Percentiles rank a stretch among this genome's conserved stretches.
Evolutionary conservation across 1,284 basidiomycete genomes (phyloP).

Genomic region (Anthracocystis walkeri): DNA sequence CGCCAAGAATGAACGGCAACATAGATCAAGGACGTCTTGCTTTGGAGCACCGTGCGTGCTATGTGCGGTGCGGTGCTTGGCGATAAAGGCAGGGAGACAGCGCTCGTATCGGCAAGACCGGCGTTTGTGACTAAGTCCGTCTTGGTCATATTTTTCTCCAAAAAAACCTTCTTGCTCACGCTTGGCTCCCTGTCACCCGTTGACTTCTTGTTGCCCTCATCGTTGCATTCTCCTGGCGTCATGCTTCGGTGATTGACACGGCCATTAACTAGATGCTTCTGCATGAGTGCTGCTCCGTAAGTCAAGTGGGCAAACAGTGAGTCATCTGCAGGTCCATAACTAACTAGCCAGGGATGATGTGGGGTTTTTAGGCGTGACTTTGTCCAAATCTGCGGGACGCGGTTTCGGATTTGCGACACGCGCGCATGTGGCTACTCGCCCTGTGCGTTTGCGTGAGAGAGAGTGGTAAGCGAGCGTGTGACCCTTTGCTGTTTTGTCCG

Average conservation of each 20-base stretch:
- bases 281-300: too few species aligned
- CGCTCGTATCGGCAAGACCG: conserved; percentile 6
- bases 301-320: neutral
- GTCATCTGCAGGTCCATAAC: conserved; percentile 1
- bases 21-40: too few species aligned
- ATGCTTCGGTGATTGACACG: too few species aligned
- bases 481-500: neutral
- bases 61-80: neutral
- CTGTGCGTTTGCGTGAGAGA: too few species aligned
- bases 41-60: conserved; percentile 1
- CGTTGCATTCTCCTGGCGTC: too few species aligned
- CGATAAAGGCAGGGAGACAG: neutral
- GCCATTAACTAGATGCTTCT: too few species aligned
- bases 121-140: conserved; percentile 8
- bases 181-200: neutral
- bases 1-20: neutral
- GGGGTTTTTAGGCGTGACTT: conserved; percentile 1
- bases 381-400: neutral
- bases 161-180: neutral
- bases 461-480: neutral
- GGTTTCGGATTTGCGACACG: conserved; percentile 10
- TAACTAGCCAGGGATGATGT: neutral
- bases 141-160: neutral
- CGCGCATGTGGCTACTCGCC: too few species aligned
- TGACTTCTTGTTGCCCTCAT: neutral